A percentile compares a stretch with the other conserved stretches of the same genome.
Conservation (phyloP, 164 flowering plant genomes). For the Berberis vulgaris region DNA sequence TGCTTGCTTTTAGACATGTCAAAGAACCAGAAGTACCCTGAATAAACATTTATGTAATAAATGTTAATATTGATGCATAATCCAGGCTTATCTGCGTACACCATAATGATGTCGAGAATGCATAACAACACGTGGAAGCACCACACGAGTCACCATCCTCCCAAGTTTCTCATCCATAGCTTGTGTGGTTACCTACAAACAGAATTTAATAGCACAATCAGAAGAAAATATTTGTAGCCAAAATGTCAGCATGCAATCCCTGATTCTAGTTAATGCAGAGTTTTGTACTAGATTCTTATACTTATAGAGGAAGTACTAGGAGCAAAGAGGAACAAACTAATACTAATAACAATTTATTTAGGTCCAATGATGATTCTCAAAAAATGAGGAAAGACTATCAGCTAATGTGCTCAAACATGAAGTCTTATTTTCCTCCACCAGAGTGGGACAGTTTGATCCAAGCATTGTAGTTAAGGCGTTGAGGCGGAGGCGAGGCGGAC, state of each 20-base stretch:
- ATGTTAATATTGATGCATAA: background rate
- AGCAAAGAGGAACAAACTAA: too few relatives aligned
- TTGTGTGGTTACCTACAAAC: slow-evolving; percentile 69
- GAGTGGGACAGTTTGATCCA: too few relatives aligned
- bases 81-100: slow-evolving; percentile 27
- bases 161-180: slow-evolving; percentile 91
- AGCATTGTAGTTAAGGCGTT: too few relatives aligned
- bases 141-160: slow-evolving; percentile 86
- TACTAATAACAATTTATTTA: too few relatives aligned
- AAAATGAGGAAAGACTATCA: too few relatives aligned
- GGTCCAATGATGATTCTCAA: too few relatives aligned
- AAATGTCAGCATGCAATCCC: background rate
- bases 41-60: too few relatives aligned
- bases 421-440: too few relatives aligned
- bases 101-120: slow-evolving; percentile 90
- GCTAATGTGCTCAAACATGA: too few relatives aligned
- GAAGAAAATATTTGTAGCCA: background rate
- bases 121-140: slow-evolving; percentile 96
- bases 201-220: background rate
- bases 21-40: background rate
- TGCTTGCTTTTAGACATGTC: background rate
- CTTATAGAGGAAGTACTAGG: too few relatives aligned
- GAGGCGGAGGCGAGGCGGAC: too few relatives aligned
- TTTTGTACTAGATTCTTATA: background rate
- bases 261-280: background rate